Conservation (phyloP, 1,284 basidiomycete genomes). For the Austroboletus novae-zelandiae region DNA sequence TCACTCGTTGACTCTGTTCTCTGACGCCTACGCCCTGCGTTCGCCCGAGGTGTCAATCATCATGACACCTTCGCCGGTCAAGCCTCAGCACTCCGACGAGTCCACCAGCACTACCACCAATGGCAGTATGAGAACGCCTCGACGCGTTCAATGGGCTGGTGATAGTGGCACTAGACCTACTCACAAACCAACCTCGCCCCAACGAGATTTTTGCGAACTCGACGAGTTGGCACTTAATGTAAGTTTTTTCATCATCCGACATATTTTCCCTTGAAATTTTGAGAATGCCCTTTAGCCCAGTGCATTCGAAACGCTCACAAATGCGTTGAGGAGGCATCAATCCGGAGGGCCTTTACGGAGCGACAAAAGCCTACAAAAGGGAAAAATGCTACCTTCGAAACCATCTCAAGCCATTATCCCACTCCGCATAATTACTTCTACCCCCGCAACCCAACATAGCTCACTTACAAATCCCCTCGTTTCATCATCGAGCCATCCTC, state of each 20-base stretch:
- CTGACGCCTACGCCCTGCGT: too few relatives aligned
- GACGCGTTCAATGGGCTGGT: conserved; percentile 41
- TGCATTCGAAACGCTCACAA: conserved; percentile 50
- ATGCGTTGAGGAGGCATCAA: conserved; percentile 40
- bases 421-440: background rate
- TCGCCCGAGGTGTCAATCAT: too few relatives aligned
- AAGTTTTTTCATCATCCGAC: conserved; percentile 18
- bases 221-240: conserved; percentile 45
- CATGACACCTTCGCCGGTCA: too few relatives aligned
- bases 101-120: too few relatives aligned
- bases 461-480: background rate
- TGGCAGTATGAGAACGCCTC: conserved; percentile 28
- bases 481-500: background rate
- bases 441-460: background rate
- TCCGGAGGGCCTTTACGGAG: conserved; percentile 19
- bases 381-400: background rate
- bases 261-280: background rate
- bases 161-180: conserved; percentile 1
- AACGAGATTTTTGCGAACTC: conserved; percentile 28
- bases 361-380: background rate
- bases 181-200: conserved; percentile 6
- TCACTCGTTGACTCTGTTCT: too few relatives aligned
- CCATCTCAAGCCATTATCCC: conserved; percentile 4
- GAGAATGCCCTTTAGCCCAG: conserved; percentile 38
- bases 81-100: too few relatives aligned